Evolutionary conservation across 805 yeast species (phyloP).

Genomic region (Saturnispora quitensis): DNA sequence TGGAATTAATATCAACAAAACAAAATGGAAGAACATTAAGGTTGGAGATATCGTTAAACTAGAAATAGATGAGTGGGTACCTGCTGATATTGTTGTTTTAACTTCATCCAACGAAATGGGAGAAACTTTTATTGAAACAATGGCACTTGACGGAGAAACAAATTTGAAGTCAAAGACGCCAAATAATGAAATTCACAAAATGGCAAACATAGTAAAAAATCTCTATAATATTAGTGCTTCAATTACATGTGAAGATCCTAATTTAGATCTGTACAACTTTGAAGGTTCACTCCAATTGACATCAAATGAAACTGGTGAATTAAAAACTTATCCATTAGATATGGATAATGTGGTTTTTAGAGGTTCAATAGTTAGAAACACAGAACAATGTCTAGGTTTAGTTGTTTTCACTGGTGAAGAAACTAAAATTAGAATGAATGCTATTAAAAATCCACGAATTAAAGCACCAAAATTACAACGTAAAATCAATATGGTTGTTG

Average conservation of each 20-base stretch:
- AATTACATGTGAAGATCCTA: conserved; percentile 81
- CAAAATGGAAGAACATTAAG: conserved; percentile 63
- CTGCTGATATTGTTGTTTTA: conserved; percentile 78
- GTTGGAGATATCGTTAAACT: conserved; percentile 84
- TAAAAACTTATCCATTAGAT: conserved; percentile 50
- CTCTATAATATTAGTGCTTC: conserved; percentile 42
- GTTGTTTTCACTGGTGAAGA: conserved; percentile 94
- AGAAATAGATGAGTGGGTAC: conserved; percentile 81
- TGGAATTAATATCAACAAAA: conserved; percentile 17
- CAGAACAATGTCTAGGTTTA: conserved; percentile 62
- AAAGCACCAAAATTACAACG: conserved; percentile 90
- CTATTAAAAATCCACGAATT: conserved; percentile 77
- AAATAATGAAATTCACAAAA: conserved; percentile 49
- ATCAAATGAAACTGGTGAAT: conserved; percentile 19
- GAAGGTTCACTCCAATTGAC: conserved; percentile 59
- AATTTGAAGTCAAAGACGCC: conserved; percentile 72
- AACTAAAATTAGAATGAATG: conserved; percentile 91
- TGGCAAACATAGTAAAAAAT: conserved; percentile 40
- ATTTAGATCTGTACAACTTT: conserved; percentile 80
- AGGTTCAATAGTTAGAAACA: conserved; percentile 85
- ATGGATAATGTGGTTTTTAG: conserved; percentile 81
- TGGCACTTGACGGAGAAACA: conserved; percentile 97
- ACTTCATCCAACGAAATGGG: conserved; percentile 59
- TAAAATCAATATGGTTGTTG: conserved; percentile 72
- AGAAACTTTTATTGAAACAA: conserved; percentile 76